A percentile compares a stretch with the other conserved stretches of the same genome.
phyloP scores from a whole-genome alignment of 768 basidiomycete species.

The Mycena maculata region DNA sequence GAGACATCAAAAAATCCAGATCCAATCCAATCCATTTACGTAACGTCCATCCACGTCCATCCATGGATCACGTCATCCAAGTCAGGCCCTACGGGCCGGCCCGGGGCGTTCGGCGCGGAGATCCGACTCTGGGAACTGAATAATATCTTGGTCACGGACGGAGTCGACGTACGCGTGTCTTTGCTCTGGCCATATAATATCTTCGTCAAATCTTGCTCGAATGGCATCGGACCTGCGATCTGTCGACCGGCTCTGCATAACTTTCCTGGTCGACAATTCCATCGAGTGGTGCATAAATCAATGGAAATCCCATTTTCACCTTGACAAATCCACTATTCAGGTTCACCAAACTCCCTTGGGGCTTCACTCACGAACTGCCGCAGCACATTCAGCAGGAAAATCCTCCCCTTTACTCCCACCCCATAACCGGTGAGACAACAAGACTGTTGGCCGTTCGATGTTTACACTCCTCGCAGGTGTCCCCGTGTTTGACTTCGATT shows the following conservation, averaged over 20 bases:
- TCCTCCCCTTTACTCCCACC: conserved; percentile 44
- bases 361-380: conserved; percentile 78
- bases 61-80: too few species aligned
- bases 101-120: too few species aligned
- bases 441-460: not conserved
- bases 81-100: too few species aligned
- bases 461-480: too few species aligned
- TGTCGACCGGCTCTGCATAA: conserved; percentile 59
- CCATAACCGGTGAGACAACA: conserved; percentile 37
- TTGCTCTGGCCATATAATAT: too few species aligned
- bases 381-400: conserved; percentile 68
- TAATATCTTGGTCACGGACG: too few species aligned
- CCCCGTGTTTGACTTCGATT: conserved; percentile 77
- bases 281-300: conserved; percentile 75
- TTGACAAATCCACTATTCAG: conserved; percentile 47
- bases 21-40: too few species aligned
- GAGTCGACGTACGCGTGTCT: too few species aligned
- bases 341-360: conserved; percentile 84
- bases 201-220: not conserved
- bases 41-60: too few species aligned
- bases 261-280: conserved; percentile 80
- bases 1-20: too few species aligned
- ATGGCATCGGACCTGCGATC: conserved; percentile 4
- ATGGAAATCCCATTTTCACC: not conserved
- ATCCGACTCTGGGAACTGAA: too few species aligned